Evolutionary conservation across 1,284 basidiomycete genomes (phyloP), one percentile per base, ranked within the genome.

Genomic region (Cryptococcus sp.): DNA sequence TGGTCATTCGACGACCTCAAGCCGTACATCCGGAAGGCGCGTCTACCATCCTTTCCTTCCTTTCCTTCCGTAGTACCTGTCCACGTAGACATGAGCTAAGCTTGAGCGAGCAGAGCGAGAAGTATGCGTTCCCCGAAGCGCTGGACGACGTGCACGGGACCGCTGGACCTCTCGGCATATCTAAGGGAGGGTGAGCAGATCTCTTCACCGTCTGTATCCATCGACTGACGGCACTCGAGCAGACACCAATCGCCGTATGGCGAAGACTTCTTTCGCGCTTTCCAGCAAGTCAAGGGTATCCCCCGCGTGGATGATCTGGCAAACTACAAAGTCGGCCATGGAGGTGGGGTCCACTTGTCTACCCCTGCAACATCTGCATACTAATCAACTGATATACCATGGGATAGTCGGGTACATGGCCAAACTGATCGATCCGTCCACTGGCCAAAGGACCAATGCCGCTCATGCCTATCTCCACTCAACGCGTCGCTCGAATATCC

Each of bases 21-120:
- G 22, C 63, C 63, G 25, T 57, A 55, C 43, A 65, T 63, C 25
- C 48, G 57, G 25, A 60, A 61, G 50, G 63, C 60, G n/a, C 30
- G 55, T 53, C 23, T 23, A 0, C 25, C 13, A 11, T 23, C 11
- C 25, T 25, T 25, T 25, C 25, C 25, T 25, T 25, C 25, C 6
- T 25, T 6, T 25, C 25, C 25, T 25, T 25, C 25, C 25, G 25
- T 3, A 25, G 25, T 45, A n/a, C 16, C 7, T 51, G 17, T 6
- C 35, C n/a, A 15, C n/a, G n/a, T 11, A 50, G 19, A 2, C 13
- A 3, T 50, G 20, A 16, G 16, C 47, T 30, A 25, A 30, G 3
- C 47, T 38, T 19, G 8, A 20, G 8, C 35, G 52, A 35, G 49
- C 58, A 17, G 54, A 60, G 20, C 3, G 25, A 35, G 30, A 47